Conservation (phyloP, 176 grass and related monocot species). For the Tuctoria greenei region DNA sequence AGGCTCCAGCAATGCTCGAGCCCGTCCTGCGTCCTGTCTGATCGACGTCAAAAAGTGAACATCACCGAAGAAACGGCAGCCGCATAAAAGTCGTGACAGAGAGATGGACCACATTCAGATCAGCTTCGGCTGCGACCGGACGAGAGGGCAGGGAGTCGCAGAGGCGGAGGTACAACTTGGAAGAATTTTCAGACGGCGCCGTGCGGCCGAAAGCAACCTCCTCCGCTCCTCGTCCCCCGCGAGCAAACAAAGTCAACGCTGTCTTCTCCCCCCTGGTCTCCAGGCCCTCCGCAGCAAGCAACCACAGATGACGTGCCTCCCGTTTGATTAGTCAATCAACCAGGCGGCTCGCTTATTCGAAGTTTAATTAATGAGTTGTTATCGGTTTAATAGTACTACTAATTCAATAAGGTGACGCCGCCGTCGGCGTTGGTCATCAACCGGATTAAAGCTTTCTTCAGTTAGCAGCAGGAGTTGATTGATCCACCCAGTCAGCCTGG, state of each 20-base stretch:
- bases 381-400: not conserved
- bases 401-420: not conserved
- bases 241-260: slow-evolving; percentile 8
- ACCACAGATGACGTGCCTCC: not conserved
- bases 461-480: no score
- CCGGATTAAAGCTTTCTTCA: not conserved
- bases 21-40: no score
- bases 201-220: not conserved
- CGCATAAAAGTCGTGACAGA: not conserved
- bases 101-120: not conserved
- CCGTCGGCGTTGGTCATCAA: not conserved
- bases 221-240: not conserved
- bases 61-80: no score
- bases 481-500: not conserved
- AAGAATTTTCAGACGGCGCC: no score
- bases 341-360: not conserved
- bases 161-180: no score
- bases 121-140: slow-evolving; percentile 34
- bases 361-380: not conserved
- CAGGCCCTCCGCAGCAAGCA: not conserved
- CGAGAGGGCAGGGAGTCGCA: no score
- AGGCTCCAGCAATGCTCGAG: no score
- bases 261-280: not conserved
- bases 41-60: no score
- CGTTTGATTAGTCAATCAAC: slow-evolving; percentile 21